Percentiles rank a stretch among this genome's conserved stretches.
These are phyloP conservation scores for Rhodotorula sp. DNA, from an alignment of 1,284 basidiomycete genomes.

Conservation along the genomic window DNA sequence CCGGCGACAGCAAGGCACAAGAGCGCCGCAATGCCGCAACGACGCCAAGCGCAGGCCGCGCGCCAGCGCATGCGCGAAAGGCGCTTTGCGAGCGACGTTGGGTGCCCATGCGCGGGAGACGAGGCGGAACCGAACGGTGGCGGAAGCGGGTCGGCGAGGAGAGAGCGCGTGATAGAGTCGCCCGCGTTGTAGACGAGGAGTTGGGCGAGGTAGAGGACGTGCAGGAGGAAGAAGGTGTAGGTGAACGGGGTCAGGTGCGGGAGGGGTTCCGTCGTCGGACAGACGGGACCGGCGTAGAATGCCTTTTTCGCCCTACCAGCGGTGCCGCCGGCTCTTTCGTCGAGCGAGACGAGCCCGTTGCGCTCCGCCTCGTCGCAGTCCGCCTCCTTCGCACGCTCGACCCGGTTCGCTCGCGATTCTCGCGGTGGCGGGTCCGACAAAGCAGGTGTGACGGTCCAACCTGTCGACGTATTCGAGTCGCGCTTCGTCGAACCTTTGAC, in stretches of 20 bases:
- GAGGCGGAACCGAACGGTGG: neutral
- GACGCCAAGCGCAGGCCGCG: too few relatives aligned
- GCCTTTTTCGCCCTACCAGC: too few relatives aligned
- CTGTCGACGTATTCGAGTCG: neutral
- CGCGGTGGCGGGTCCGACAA: neutral
- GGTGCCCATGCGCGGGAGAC: too few relatives aligned
- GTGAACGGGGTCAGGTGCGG: neutral
- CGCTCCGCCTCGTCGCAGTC: too few relatives aligned
- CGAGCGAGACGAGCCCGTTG: too few relatives aligned
- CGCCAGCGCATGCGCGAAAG: neutral
- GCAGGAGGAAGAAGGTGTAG: slow-evolving; percentile 8
- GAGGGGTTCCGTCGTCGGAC: neutral
- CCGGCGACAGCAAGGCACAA: too few relatives aligned
- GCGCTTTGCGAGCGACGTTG: neutral
- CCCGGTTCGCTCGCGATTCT: neutral
- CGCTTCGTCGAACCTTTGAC: neutral
- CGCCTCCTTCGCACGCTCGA: neutral
- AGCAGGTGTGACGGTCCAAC: neutral
- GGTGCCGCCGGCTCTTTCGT: too few relatives aligned
- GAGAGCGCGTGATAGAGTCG: neutral
- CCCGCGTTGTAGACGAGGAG: neutral
- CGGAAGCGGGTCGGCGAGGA: neutral
- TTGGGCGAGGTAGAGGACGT: neutral
- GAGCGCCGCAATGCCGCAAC: neutral
- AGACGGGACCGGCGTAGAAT: neutral